A percentile compares a stretch with the other conserved stretches of the same genome.
Evolutionary conservation across 352 stramenopile species (phyloP).

Genomic region (Phytophthora multivora): DNA sequence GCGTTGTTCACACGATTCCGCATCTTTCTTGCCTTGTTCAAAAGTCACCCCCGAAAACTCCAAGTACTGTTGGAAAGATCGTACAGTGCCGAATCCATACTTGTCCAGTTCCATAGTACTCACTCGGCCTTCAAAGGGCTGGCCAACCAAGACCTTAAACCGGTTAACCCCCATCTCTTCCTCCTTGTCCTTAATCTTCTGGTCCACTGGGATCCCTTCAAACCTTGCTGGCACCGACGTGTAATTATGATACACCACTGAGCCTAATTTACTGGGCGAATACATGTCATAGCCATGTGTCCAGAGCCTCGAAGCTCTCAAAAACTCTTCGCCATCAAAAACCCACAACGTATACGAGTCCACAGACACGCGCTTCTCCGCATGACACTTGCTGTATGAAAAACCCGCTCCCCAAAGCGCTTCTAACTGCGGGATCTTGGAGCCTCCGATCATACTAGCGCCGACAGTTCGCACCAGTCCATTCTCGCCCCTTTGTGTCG

Average conservation of each 20-base stretch:
- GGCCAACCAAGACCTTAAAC: conserved; percentile 53
- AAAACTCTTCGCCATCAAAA: conserved; percentile 68
- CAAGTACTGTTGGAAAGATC: conserved; percentile 57
- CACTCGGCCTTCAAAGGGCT: conserved; percentile 62
- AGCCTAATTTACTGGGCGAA: conserved; percentile 52
- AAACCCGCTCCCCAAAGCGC: conserved; percentile 75
- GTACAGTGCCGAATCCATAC: conserved; percentile 53
- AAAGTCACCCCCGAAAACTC: conserved; percentile 63
- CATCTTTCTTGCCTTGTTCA: conserved; percentile 48
- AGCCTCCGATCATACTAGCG: conserved; percentile 74
- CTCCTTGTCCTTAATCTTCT: conserved; percentile 45
- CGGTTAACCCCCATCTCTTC: conserved; percentile 59
- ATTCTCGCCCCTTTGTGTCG: conserved; percentile 62
- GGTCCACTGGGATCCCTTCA: conserved; percentile 50
- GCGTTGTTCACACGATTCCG: conserved; percentile 58
- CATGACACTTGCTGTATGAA: conserved; percentile 79
- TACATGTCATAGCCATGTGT: conserved; percentile 71
- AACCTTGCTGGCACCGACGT: conserved; percentile 62
- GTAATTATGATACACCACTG: conserved; percentile 75
- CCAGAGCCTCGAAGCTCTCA: conserved; percentile 62
- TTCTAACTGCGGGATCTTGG: conserved; percentile 68
- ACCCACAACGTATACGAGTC: conserved; percentile 76
- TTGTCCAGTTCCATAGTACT: conserved; percentile 59
- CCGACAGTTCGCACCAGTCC: conserved; percentile 70
- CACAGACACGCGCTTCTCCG: conserved; percentile 62